Conservation (phyloP, 495 filamentous ascomycete species). For the Hamigera avellanea region DNA sequence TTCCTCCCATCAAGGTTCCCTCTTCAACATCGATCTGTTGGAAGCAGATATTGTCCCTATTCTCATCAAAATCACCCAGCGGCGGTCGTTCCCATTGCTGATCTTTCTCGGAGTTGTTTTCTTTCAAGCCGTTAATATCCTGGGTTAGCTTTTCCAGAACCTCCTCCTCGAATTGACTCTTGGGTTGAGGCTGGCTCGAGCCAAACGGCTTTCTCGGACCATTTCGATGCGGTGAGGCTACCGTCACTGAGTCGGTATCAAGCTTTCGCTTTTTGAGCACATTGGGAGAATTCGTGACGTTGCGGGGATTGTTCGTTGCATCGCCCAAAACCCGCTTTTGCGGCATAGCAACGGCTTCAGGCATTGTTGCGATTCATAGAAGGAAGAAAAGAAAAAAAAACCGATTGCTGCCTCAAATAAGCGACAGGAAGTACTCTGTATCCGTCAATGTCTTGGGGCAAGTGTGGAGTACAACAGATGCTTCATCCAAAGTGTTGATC, state of each 20-base stretch:
- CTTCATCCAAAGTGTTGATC: neutral
- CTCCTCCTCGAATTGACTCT: slow-evolving; percentile 87
- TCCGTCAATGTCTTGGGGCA: neutral
- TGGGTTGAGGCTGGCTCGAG: slow-evolving; percentile 61
- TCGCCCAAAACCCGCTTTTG: slow-evolving; percentile 52
- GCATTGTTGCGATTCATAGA: slow-evolving; percentile 28
- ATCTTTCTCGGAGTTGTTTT: slow-evolving; percentile 80
- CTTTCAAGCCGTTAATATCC: slow-evolving; percentile 73
- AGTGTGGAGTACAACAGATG: neutral
- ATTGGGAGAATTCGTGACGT: slow-evolving; percentile 34
- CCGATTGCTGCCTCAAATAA: too few species aligned
- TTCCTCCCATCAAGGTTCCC: slow-evolving; percentile 60
- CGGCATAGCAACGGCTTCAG: slow-evolving; percentile 35
- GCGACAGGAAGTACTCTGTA: too few species aligned
- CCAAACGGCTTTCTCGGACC: slow-evolving; percentile 44
- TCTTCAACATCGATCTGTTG: slow-evolving; percentile 96
- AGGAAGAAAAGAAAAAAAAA: slow-evolving; percentile 1
- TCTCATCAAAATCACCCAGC: slow-evolving; percentile 60
- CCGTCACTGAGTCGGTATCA: slow-evolving; percentile 43
- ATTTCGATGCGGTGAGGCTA: slow-evolving; percentile 48
- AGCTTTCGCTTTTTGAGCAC: slow-evolving; percentile 70
- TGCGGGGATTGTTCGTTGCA: slow-evolving; percentile 39
- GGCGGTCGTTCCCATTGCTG: slow-evolving; percentile 84
- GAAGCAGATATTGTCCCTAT: slow-evolving; percentile 64
- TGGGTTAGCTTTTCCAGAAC: slow-evolving; percentile 91